phyloP scores from a whole-genome alignment of 331 rosid species.

The Acacia concinna region DNA sequence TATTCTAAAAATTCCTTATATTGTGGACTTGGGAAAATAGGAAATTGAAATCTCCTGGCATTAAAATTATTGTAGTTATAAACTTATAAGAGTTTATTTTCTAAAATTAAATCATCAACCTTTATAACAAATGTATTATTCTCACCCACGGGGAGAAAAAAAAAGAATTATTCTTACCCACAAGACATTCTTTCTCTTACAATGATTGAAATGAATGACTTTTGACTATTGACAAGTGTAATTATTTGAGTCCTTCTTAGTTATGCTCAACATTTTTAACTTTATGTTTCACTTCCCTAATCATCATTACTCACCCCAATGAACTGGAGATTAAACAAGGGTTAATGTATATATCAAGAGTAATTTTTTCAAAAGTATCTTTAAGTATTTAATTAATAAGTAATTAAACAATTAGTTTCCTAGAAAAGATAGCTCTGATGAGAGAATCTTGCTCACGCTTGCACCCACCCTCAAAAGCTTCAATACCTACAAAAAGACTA shows the following conservation, averaged over 20 bases:
- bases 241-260: conserved; percentile 3
- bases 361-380: conserved; percentile 19
- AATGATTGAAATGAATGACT: conserved; percentile 11
- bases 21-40: no score
- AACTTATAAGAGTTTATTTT: no score
- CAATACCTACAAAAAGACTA: conserved; percentile 15
- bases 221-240: conserved; percentile 8
- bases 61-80: no score
- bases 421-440: background rate
- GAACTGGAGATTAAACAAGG: conserved; percentile 18
- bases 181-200: background rate
- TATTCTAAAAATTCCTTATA: no score
- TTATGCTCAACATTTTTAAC: conserved; percentile 15
- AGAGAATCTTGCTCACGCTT: conserved; percentile 22
- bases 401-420: background rate
- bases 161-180: background rate
- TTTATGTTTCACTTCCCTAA: background rate
- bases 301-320: conserved; percentile 5
- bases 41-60: no score
- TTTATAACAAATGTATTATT: no score
- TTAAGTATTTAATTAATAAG: background rate
- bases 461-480: conserved; percentile 10
- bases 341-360: conserved; percentile 10
- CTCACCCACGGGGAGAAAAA: no score
- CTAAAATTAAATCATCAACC: no score